Evolutionary conservation across 306 rosid genomes (phyloP).

Genomic region (Astragalus glycyphyllos): DNA sequence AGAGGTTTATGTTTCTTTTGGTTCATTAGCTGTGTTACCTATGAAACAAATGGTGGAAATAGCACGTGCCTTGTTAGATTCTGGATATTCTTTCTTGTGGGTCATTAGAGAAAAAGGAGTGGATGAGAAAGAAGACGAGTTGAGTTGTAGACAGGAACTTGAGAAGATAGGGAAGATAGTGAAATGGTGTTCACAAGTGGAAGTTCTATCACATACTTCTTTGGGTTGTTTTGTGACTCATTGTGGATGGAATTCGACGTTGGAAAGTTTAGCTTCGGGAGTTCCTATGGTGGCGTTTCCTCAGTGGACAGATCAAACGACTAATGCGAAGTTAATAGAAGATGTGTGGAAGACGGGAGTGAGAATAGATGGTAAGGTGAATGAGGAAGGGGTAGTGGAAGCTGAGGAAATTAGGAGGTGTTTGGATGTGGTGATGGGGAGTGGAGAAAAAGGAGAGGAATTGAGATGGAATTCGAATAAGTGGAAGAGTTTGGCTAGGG

Average conservation of each 20-base stretch:
- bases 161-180: slow-evolving; percentile 55
- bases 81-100: slow-evolving; percentile 60
- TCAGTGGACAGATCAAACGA: slow-evolving; percentile 61
- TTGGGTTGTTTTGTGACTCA: slow-evolving; percentile 62
- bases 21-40: slow-evolving; percentile 47
- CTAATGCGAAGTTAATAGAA: slow-evolving; percentile 56
- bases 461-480: slow-evolving; percentile 50
- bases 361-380: slow-evolving; percentile 43
- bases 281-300: slow-evolving; percentile 64
- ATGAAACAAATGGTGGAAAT: slow-evolving; percentile 66
- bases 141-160: slow-evolving; percentile 41
- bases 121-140: not conserved
- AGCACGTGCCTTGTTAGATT: slow-evolving; percentile 56
- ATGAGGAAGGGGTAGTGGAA: slow-evolving; percentile 46
- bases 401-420: slow-evolving; percentile 55
- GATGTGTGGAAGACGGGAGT: slow-evolving; percentile 60
- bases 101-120: slow-evolving; percentile 42
- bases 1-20: slow-evolving; percentile 69
- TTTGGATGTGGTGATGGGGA: slow-evolving; percentile 58
- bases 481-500: slow-evolving; percentile 52
- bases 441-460: slow-evolving; percentile 44
- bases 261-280: slow-evolving; percentile 57
- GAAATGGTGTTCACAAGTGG: slow-evolving; percentile 64
- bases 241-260: slow-evolving; percentile 66
- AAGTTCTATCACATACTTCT: slow-evolving; percentile 54